Evolutionary conservation across 352 stramenopile genomes (phyloP).

Genomic region (Albugo candida): DNA sequence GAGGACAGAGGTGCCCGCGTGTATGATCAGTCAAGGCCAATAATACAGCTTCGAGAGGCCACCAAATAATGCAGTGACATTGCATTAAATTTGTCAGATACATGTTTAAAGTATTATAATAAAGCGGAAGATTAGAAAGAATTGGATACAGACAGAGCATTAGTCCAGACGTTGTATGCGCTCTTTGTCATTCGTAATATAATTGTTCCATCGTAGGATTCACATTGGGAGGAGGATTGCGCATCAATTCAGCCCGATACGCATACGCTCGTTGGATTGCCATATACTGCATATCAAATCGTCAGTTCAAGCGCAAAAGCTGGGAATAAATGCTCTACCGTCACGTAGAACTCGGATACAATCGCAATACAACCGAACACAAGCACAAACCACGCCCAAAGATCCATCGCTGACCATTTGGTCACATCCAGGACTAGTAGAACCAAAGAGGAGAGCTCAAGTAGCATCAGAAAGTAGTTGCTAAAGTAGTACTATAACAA

Average conservation of each 20-base stretch:
- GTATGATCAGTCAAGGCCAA: no score
- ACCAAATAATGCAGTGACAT: no score
- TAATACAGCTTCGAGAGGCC: no score
- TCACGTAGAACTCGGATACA: slow-evolving; percentile 46
- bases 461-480: slow-evolving; percentile 70
- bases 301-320: not conserved
- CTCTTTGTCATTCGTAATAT: no score
- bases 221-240: slow-evolving; percentile 52
- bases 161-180: no score
- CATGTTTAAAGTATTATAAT: no score
- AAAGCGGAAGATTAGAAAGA: no score
- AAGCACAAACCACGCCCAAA: slow-evolving; percentile 51
- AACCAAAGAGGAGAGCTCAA: slow-evolving; percentile 50
- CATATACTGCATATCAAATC: slow-evolving; percentile 23
- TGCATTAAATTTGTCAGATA: no score
- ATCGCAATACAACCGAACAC: slow-evolving; percentile 49
- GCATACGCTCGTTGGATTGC: slow-evolving; percentile 54
- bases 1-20: no score
- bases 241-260: slow-evolving; percentile 67
- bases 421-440: slow-evolving; percentile 54
- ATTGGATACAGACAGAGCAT: no score
- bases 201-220: slow-evolving; percentile 8
- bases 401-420: slow-evolving; percentile 57
- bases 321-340: slow-evolving; percentile 13
- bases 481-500: slow-evolving; percentile 60